Base-by-base conservation (phyloP, 2,329 filamentous ascomycete species). In the Arthrobotrys conoides region DNA sequence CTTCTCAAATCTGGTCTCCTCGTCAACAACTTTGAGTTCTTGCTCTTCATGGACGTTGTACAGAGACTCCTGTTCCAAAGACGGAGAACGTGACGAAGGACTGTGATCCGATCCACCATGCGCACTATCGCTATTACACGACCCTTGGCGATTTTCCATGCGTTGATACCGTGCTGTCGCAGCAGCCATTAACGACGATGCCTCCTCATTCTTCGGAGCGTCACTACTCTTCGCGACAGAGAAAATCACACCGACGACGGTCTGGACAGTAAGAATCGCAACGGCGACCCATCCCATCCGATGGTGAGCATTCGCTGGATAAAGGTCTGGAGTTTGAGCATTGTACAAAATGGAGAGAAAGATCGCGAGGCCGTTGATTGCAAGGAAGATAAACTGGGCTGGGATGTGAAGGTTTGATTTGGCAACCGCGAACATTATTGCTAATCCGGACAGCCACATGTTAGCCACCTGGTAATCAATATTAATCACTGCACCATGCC, bases 211-310 rank as follows among this genome's bases (percentile, higher is more conserved):
- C 20, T 79, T 76, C 4, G 63, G 81, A 80, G 61, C 80, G 81
- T 49, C 80, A 82, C 76, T 85, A 83, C 63, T 84, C 85, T 71
- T 87, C 83, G 24, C 84, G 84, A 16, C 90, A 90, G 57, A 93
- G 85, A 69, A 79, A 70, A 79, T 64, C 12, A 93, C 83, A 61
- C 90, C 89, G 83, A 97, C 86, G 46, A 91, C 82, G 16, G 91
- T 87, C 85, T 97, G 95, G 0, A 88, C 90, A 66, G 87, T 87
- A 10, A 92, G 87, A 3, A 94, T 86, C 87, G 89, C 92, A 2
- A 92, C 95, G 33, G 91, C 88, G 49, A 93, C 87, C 95, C 95
- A 98, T 69, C 94, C 94, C 51, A 95, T 88, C 84, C 92, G 94
- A 86, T 94, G 91, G 84, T 97, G 94, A n/a, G 91, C 89, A 83